Conservation (phyloP, 1,139 yeast genomes). For the Wickerhamomyces sp. region DNA sequence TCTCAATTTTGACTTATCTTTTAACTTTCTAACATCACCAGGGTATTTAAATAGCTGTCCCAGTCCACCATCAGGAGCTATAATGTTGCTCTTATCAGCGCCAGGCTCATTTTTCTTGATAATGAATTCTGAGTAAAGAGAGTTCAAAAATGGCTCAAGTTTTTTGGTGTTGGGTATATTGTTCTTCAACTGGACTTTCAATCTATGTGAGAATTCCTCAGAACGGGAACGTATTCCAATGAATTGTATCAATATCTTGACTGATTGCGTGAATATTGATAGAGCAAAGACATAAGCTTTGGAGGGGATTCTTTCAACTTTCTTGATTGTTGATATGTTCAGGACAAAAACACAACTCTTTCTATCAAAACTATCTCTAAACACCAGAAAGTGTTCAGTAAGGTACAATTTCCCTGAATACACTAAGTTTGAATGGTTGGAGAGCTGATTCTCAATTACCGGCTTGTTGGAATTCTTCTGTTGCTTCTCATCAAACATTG, state of each 20-base stretch:
- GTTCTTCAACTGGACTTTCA: constrained; percentile 58
- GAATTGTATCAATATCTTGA: constrained; percentile 62
- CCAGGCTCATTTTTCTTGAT: constrained; percentile 53
- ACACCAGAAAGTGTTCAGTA: constrained; percentile 72
- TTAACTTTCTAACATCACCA: constrained; percentile 72
- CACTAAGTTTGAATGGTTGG: constrained; percentile 27
- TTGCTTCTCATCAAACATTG: constrained; percentile 30
- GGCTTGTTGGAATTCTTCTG: constrained; percentile 4
- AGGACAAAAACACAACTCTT: constrained; percentile 64
- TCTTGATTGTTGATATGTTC: constrained; percentile 73
- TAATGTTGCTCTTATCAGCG: constrained; percentile 34
- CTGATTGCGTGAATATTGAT: constrained; percentile 64
- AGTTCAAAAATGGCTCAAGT: constrained; percentile 59
- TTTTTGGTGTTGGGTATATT: constrained; percentile 60
- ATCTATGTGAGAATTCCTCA: constrained; percentile 69
- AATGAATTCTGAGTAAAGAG: constrained; percentile 84
- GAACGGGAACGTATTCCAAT: constrained; percentile 76
- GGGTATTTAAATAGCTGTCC: constrained; percentile 85
- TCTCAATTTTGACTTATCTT: constrained; percentile 83
- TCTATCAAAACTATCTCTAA: constrained; percentile 64
- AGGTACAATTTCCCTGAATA: constrained; percentile 60
- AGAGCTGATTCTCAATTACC: constrained; percentile 19
- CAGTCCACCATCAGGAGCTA: constrained; percentile 77
- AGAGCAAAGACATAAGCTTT: constrained; percentile 77
- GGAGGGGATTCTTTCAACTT: constrained; percentile 81